Evolutionary conservation across 2,329 filamentous ascomycete species (phyloP).

Genomic region (Colletotrichum cuscutae): DNA sequence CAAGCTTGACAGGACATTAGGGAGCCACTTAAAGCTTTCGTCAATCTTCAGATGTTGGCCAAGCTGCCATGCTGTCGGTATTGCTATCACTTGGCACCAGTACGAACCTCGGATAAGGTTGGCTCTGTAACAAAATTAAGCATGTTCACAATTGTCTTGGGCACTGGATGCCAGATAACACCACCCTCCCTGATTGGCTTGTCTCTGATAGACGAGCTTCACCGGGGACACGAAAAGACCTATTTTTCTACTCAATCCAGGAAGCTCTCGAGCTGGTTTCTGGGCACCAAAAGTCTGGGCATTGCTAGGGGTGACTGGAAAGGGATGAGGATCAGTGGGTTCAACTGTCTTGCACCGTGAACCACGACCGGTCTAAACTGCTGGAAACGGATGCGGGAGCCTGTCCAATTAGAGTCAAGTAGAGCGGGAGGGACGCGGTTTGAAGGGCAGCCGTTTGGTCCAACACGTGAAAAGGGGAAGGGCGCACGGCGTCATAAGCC

Average conservation of each 20-base stretch:
- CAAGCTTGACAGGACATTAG: background rate
- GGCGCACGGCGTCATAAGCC: background rate
- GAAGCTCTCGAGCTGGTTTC: background rate
- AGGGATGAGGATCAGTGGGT: background rate
- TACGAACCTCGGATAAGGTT: slow-evolving; percentile 15
- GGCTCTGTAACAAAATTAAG: slow-evolving; percentile 7
- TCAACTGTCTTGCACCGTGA: background rate
- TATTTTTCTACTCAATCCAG: background rate
- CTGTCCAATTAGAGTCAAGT: background rate
- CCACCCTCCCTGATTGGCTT: slow-evolving; percentile 6
- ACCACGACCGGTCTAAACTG: background rate
- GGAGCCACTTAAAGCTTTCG: slow-evolving; percentile 14
- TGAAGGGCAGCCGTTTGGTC: background rate
- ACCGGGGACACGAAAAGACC: background rate
- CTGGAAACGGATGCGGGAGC: background rate
- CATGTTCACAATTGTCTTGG: slow-evolving; percentile 17
- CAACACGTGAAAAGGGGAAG: background rate
- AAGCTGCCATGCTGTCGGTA: background rate
- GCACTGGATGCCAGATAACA: slow-evolving; percentile 18
- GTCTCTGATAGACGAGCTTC: background rate
- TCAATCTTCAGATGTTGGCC: background rate
- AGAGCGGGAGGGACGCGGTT: background rate
- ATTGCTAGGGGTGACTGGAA: background rate
- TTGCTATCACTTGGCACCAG: background rate
- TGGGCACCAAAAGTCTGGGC: background rate